phyloP scores from a whole-genome alignment of 139 green algal genomes.

The Penium margaritaceum region DNA sequence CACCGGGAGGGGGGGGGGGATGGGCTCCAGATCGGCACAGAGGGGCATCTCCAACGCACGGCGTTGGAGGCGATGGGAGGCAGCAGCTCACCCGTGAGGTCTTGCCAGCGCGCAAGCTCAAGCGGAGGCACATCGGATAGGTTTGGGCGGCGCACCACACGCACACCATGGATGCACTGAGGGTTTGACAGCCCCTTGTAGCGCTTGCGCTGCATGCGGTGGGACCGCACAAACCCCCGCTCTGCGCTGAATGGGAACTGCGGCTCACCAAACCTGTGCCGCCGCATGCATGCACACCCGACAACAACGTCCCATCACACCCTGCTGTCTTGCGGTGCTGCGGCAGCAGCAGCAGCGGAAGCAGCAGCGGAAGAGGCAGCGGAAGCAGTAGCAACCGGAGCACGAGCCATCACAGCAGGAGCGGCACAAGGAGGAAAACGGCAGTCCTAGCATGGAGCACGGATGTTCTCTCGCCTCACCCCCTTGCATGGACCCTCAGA shows the following conservation, averaged over 20 bases:
- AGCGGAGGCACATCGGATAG: constrained; percentile 5
- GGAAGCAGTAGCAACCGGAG: no score
- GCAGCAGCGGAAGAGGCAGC: no score
- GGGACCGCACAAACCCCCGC: constrained; percentile 29
- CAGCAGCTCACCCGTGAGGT: constrained; percentile 24
- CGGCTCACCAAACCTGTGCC: constrained; percentile 31
- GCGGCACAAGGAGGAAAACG: no score
- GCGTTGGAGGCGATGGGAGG: no score
- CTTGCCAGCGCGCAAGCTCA: constrained; percentile 22
- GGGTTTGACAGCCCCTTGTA: constrained; percentile 44
- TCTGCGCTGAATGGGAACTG: constrained; percentile 34
- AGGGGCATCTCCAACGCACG: no score
- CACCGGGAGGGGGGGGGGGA: not conserved
- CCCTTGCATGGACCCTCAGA: no score
- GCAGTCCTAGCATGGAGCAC: not conserved
- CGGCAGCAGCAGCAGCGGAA: no score
- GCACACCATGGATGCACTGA: constrained; percentile 41
- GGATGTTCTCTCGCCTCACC: constrained; percentile 2
- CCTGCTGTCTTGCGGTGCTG: no score
- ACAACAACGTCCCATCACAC: no score
- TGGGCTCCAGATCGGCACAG: not conserved
- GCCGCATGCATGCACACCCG: no score
- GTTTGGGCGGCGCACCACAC: constrained; percentile 14
- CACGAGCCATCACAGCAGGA: no score
- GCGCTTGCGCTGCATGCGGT: constrained; percentile 43